These are phyloP conservation scores for Cymodocea nodosa DNA, from an alignment of 116 monocot genomes.

Conservation along the genomic window DNA sequence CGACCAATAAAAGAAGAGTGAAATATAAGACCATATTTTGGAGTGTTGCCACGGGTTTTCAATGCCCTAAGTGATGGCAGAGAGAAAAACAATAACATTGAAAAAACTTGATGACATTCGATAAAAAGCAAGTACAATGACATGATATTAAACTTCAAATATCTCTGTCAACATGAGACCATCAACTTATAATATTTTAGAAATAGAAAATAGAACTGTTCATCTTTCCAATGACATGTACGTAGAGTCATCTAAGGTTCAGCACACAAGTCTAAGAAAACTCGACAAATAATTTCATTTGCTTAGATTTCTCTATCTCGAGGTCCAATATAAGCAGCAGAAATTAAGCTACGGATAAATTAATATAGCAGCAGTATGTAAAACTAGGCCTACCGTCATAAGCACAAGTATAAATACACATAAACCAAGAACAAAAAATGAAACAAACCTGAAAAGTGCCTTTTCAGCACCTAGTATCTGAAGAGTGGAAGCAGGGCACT, in stretches of 20 bases:
- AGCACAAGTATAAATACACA: too few relatives aligned
- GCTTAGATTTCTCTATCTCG: too few relatives aligned
- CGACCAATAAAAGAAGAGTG: conserved; percentile 91
- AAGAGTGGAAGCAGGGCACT: conserved; percentile 82
- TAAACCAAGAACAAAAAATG: not conserved
- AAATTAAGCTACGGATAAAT: too few relatives aligned
- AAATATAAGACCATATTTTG: conserved; percentile 90
- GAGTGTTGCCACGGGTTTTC: conserved; percentile 79
- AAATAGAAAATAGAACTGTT: not conserved
- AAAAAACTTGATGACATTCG: not conserved
- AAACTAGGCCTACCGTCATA: too few relatives aligned
- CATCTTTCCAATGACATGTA: too few relatives aligned
- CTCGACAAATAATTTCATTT: too few relatives aligned
- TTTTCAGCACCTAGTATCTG: conserved; percentile 96
- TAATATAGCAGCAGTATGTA: too few relatives aligned
- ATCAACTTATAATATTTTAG: not conserved
- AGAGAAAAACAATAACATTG: not conserved
- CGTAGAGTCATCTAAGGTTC: too few relatives aligned
- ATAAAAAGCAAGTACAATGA: too few relatives aligned
- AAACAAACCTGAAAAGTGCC: conserved; percentile 76
- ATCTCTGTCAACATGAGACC: not conserved
- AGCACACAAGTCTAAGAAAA: too few relatives aligned
- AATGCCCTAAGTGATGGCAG: conserved; percentile 30
- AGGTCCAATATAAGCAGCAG: too few relatives aligned
- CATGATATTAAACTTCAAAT: not conserved